Evolutionary conservation across 805 yeast species (phyloP), one percentile per base, ranked within the genome.

Genomic region (Myxozyma melibiosi): DNA sequence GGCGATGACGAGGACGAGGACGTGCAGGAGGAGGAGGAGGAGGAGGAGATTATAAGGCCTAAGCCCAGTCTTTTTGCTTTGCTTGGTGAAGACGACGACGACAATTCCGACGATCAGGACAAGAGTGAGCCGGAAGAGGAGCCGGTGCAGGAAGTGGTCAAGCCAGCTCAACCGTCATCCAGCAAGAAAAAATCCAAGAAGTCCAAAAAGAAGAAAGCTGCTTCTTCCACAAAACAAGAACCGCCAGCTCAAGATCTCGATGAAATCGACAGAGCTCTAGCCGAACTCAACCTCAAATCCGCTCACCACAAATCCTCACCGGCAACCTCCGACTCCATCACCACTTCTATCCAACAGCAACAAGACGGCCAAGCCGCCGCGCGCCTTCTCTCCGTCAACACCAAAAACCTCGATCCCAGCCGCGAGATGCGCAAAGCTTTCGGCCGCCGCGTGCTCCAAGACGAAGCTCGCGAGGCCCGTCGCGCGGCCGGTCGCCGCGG

Each of bases 361-460:
- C 41, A 20, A 6, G 43, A 50, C 2, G 50, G 53, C 14, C 41
- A 37, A 6, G 60, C 54, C 1, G 50, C 34, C 22, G 57, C 60
- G 7, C 37, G 56, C 3, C 39, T 63, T n/a, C 57, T 57, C 2
- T 46, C 61, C 14, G 57, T 63, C 27, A 42, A 57, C 42, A 47
- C 46, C n/a, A 50, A 55, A 14, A 55, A 54, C 30, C 55, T 63
- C 16, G 65, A 63, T 51, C 63, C 66, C 7, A 58, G 53, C 4
- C 54, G 60, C 9, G 66, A 63, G 37, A 63, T 63, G 61, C 50
- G 61, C 14, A 53, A 49, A 28, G 33, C 62, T 18, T 63, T 63
- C 39, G 66, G 66, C 4, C 58, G 66, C 16, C 50, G 53, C 2
- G 65, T 63, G 28, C 30, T 63, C 16, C 54, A 58, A 22, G 55